phyloP scores from a whole-genome alignment of 2,329 filamentous ascomycete species.

The Aureobasidium sp. region DNA sequence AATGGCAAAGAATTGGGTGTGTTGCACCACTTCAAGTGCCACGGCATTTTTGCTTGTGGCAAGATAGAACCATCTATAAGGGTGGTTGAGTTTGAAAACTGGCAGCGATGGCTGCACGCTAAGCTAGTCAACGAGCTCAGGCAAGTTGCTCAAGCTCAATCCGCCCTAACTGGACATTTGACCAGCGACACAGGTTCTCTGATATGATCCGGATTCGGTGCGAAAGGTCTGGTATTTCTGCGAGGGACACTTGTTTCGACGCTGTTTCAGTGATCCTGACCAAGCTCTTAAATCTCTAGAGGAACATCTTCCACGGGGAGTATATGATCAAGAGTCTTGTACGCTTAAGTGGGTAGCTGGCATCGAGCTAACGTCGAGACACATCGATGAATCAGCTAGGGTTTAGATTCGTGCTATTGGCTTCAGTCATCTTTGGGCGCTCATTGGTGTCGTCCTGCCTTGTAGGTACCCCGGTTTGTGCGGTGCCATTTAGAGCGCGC shows the following conservation, averaged over 20 bases:
- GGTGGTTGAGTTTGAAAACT: not conserved
- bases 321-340: not conserved
- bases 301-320: not conserved
- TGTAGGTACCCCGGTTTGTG: not conserved
- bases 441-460: not conserved
- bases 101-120: not conserved
- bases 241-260: not conserved
- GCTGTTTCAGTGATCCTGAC: not conserved
- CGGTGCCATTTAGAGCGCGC: not conserved
- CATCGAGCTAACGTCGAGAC: not conserved
- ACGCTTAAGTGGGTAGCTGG: not conserved
- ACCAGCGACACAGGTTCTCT: not conserved
- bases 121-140: not conserved
- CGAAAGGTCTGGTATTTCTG: not conserved
- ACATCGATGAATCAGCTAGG: not conserved
- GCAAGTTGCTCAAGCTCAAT: not conserved
- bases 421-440: not conserved
- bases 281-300: not conserved
- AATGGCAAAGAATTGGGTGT: not conserved
- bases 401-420: not conserved
- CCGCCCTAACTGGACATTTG: not conserved
- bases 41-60: not conserved
- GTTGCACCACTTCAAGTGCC: not conserved
- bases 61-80: not conserved
- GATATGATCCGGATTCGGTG: not conserved